Evolutionary conservation across 2,329 filamentous ascomycete species (phyloP).

Genomic region (Nothophoma quercina): DNA sequence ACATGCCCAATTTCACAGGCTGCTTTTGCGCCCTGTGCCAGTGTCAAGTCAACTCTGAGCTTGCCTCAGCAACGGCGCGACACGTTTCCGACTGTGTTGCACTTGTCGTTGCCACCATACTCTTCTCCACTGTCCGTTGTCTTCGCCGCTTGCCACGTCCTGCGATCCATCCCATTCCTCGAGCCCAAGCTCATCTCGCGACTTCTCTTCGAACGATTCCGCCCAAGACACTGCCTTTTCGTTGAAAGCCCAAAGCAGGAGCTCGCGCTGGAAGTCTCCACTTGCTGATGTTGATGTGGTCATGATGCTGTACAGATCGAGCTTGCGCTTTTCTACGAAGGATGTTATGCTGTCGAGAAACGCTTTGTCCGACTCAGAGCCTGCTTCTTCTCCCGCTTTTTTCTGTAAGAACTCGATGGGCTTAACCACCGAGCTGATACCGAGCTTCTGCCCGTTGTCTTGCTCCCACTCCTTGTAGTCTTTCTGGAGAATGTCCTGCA

Average conservation of each 20-base stretch:
- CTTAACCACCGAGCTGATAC: conserved; percentile 72
- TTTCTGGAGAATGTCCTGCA: conserved; percentile 76
- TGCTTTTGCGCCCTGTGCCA: neutral
- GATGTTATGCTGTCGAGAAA: conserved; percentile 60
- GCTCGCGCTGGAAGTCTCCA: conserved; percentile 68
- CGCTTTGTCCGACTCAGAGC: conserved; percentile 34
- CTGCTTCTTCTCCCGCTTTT: conserved; percentile 57
- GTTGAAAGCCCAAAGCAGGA: conserved; percentile 71
- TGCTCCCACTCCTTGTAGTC: conserved; percentile 83
- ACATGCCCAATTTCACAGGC: conserved; percentile 1
- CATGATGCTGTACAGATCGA: conserved; percentile 74
- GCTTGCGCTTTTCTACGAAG: conserved; percentile 63
- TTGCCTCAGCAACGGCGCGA: conserved; percentile 65
- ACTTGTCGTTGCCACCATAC: conserved; percentile 72
- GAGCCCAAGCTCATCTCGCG: conserved; percentile 62
- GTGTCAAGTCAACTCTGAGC: conserved; percentile 39
- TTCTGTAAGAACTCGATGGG: conserved; percentile 66
- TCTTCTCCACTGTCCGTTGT: conserved; percentile 57
- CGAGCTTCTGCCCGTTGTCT: conserved; percentile 60
- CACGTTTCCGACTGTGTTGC: conserved; percentile 68
- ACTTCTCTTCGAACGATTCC: conserved; percentile 61
- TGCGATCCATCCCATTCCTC: conserved; percentile 61
- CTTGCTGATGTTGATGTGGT: conserved; percentile 65
- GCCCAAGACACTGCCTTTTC: conserved; percentile 60
- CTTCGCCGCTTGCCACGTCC: conserved; percentile 49